Conservation (phyloP, 2,329 filamentous ascomycete genomes). For the Bipolaris cookei region DNA sequence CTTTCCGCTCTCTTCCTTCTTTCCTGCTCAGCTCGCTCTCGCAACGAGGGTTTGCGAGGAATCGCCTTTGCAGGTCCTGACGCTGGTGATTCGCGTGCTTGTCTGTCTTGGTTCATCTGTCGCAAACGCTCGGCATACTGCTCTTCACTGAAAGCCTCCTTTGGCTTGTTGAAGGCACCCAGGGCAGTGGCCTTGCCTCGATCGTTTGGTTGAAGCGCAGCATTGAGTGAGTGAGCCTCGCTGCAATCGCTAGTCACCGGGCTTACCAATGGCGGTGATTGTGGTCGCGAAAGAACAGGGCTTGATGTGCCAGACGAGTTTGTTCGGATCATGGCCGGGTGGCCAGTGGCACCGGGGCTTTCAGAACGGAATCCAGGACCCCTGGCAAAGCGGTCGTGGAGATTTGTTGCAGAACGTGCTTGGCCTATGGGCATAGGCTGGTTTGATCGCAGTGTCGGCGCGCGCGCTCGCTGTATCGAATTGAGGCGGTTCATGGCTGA, state of each 20-base stretch:
- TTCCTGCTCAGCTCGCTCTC: constrained; percentile 47
- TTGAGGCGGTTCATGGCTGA: constrained; percentile 81
- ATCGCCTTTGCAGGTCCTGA: constrained; percentile 29
- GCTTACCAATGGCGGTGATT: constrained; percentile 64
- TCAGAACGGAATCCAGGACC: constrained; percentile 51
- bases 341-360: constrained; percentile 56
- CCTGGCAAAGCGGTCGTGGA: constrained; percentile 54
- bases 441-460: constrained; percentile 59
- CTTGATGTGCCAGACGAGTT: constrained; percentile 47
- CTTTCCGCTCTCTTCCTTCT: constrained; percentile 41
- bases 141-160: constrained; percentile 79
- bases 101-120: constrained; percentile 77
- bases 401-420: constrained; percentile 55
- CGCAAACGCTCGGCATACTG: constrained; percentile 83
- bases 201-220: constrained; percentile 75
- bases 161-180: constrained; percentile 74
- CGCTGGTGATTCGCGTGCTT: constrained; percentile 54
- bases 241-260: constrained; percentile 75
- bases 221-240: constrained; percentile 66
- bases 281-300: constrained; percentile 48
- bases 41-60: constrained; percentile 35
- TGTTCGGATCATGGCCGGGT: constrained; percentile 40
- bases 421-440: constrained; percentile 52
- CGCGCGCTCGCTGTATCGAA: constrained; percentile 69
- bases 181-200: constrained; percentile 80